phyloP scores from a whole-genome alignment of 495 filamentous ascomycete species.

The Lophium mytilinum region DNA sequence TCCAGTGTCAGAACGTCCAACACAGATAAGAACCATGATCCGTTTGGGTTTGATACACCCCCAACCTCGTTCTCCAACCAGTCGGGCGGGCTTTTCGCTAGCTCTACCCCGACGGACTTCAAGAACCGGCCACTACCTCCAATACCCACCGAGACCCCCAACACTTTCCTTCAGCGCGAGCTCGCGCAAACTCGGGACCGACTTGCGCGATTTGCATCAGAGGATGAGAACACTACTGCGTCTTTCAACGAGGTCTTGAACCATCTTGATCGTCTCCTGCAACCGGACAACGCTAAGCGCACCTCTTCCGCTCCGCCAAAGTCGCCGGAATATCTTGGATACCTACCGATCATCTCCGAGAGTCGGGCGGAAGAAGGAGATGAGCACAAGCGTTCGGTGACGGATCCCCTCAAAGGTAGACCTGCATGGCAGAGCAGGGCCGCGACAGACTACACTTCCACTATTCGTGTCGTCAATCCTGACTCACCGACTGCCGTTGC shows the following conservation, averaged over 20 bases:
- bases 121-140: constrained; percentile 31
- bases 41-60: constrained; percentile 32
- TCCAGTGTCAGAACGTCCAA: constrained; percentile 37
- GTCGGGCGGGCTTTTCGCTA: constrained; percentile 30
- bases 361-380: constrained; percentile 19
- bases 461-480: constrained; percentile 32
- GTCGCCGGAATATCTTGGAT: constrained; percentile 20
- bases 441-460: constrained; percentile 21
- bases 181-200: constrained; percentile 50
- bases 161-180: constrained; percentile 43
- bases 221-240: constrained; percentile 22
- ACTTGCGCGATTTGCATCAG: constrained; percentile 37
- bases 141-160: constrained; percentile 34
- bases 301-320: constrained; percentile 44
- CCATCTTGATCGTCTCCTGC: constrained; percentile 53
- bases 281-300: constrained; percentile 29
- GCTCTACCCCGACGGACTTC: constrained; percentile 9
- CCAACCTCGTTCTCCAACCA: constrained; percentile 43
- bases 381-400: constrained; percentile 27
- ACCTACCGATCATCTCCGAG: constrained; percentile 35
- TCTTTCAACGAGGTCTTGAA: constrained; percentile 53
- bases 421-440: constrained; percentile 15
- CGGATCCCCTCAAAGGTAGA: constrained; percentile 27
- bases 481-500: constrained; percentile 30
- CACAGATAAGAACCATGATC: constrained; percentile 30